Evolutionary conservation across 2,329 filamentous ascomycete species (phyloP).

Genomic region (Ophiostoma sp.): DNA sequence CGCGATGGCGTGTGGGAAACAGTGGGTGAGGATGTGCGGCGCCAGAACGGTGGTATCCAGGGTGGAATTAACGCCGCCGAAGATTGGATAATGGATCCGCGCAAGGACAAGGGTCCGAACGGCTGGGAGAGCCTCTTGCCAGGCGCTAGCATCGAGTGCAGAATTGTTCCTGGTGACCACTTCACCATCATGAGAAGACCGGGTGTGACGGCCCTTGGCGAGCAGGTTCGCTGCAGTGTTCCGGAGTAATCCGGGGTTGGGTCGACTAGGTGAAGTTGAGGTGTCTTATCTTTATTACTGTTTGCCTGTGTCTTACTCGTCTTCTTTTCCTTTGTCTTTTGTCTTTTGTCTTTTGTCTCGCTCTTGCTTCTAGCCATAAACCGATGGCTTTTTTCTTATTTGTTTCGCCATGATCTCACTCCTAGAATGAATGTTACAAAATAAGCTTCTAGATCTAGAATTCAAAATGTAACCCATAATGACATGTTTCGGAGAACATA

Average conservation of each 20-base stretch:
- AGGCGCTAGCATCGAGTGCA: constrained; percentile 55
- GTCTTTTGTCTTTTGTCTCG: background rate
- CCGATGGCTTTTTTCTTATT: background rate
- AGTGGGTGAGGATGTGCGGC: constrained; percentile 60
- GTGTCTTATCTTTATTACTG: background rate
- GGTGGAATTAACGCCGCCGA: constrained; percentile 41
- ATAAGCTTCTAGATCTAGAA: background rate
- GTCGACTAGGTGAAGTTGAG: background rate
- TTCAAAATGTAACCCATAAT: background rate
- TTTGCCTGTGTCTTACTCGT: background rate
- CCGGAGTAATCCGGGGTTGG: background rate
- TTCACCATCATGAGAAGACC: constrained; percentile 72
- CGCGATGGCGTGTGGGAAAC: constrained; percentile 23
- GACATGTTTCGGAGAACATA: background rate
- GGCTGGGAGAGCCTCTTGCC: constrained; percentile 64
- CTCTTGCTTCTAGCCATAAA: background rate
- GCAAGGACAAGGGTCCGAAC: constrained; percentile 65
- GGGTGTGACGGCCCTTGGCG: background rate
- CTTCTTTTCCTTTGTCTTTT: background rate
- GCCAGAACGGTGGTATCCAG: constrained; percentile 42
- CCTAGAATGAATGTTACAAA: background rate
- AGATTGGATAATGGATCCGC: constrained; percentile 65
- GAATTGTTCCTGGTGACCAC: constrained; percentile 66
- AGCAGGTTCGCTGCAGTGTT: background rate
- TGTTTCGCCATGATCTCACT: background rate